Conservation (phyloP, 1,284 basidiomycete species). For the Austroboletus rostrupii region DNA sequence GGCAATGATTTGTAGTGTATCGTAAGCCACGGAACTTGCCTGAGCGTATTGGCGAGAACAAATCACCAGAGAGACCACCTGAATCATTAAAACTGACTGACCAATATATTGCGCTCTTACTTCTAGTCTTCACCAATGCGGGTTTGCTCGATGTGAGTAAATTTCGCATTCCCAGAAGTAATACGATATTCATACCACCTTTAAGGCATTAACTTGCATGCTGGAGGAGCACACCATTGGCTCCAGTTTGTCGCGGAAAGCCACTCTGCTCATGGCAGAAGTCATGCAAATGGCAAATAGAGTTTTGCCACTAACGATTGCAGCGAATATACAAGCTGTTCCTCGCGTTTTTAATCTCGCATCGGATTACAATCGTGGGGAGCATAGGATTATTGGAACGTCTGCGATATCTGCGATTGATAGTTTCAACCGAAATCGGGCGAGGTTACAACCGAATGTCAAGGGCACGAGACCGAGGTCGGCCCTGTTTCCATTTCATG, state of each 20-base stretch:
- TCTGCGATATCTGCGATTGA: slow-evolving; percentile 87
- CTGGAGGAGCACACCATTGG: slow-evolving; percentile 74
- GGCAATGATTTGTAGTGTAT: slow-evolving; percentile 51
- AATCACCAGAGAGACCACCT: slow-evolving; percentile 43
- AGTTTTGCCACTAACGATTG: slow-evolving; percentile 80
- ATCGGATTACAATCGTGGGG: slow-evolving; percentile 67
- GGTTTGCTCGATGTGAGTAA: slow-evolving; percentile 78
- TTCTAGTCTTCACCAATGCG: slow-evolving; percentile 83
- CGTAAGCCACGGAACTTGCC: slow-evolving; percentile 49
- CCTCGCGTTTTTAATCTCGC: slow-evolving; percentile 85
- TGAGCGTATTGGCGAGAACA: slow-evolving; percentile 32
- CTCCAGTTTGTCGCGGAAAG: slow-evolving; percentile 75
- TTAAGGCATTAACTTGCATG: slow-evolving; percentile 78
- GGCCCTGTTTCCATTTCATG: not conserved
- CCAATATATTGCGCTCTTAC: slow-evolving; percentile 89
- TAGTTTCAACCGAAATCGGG: slow-evolving; percentile 83
- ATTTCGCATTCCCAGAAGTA: not conserved
- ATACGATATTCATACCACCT: slow-evolving; percentile 3
- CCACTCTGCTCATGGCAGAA: slow-evolving; percentile 90
- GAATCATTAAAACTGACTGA: slow-evolving; percentile 82
- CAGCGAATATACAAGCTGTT: slow-evolving; percentile 83
- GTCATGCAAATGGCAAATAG: slow-evolving; percentile 85
- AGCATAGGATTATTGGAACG: slow-evolving; percentile 80
- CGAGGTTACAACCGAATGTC: slow-evolving; percentile 56
- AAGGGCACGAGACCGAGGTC: slow-evolving; percentile 62